These are phyloP conservation scores for Talaromyces sp. DNA, from an alignment of 2,329 filamentous ascomycete species.

Conservation along the genomic window DNA sequence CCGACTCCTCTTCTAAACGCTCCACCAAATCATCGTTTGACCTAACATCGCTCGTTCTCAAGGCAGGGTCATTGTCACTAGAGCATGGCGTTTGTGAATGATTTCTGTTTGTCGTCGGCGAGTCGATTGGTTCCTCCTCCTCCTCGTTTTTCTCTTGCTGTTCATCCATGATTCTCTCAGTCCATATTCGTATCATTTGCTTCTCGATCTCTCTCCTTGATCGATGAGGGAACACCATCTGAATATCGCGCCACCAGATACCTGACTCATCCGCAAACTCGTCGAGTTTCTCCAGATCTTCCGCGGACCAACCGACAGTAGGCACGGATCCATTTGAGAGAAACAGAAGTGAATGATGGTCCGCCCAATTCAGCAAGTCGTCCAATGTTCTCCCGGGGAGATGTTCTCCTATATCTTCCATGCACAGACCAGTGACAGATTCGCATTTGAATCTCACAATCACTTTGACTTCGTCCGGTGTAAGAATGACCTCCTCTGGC, in stretches of 20 bases:
- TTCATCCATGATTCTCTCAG: conserved; percentile 13
- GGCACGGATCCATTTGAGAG: conserved; percentile 23
- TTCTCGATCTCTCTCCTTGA: conserved; percentile 30
- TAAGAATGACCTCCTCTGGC: conserved; percentile 18
- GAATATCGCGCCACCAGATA: conserved; percentile 29
- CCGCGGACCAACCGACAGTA: conserved; percentile 27
- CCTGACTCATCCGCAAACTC: conserved; percentile 23
- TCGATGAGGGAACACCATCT: conserved; percentile 25
- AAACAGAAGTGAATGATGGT: conserved; percentile 27
- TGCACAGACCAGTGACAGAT: conserved; percentile 23
- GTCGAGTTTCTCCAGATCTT: conserved; percentile 25
- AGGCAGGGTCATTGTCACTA: conserved; percentile 4
- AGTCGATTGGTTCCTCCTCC: background rate
- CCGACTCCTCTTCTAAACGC: conserved; percentile 17
- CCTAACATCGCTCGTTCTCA: conserved; percentile 1
- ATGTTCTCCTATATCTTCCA: conserved; percentile 27
- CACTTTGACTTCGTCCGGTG: conserved; percentile 30
- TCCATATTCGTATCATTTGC: conserved; percentile 31
- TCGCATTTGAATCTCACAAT: conserved; percentile 27
- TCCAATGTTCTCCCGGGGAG: conserved; percentile 23
- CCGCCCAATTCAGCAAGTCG: conserved; percentile 25
- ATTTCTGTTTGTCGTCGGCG: background rate
- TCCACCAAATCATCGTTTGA: conserved; percentile 12
- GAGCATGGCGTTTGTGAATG: conserved; percentile 1
- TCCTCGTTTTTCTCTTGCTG: background rate